Conservation (phyloP, 164 flowering plant genomes). For the Saururus chinensis region DNA sequence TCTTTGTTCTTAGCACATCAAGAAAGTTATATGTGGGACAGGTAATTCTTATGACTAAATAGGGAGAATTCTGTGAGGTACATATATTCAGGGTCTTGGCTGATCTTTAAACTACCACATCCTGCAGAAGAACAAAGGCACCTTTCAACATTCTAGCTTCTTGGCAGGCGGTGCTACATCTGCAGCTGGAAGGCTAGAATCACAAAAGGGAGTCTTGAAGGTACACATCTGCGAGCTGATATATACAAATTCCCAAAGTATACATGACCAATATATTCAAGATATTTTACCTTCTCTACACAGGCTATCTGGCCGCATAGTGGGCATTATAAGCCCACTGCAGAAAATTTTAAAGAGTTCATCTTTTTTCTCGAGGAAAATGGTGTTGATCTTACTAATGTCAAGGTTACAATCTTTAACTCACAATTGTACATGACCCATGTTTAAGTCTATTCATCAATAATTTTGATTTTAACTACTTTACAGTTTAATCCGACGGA, state of each 20-base stretch:
- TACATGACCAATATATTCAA: background rate
- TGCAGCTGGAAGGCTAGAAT: constrained; percentile 82
- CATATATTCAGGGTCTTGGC: background rate
- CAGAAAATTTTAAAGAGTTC: constrained; percentile 77
- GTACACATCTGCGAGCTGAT: constrained; percentile 18
- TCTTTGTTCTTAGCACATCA: constrained; percentile 85
- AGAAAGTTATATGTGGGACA: constrained; percentile 62
- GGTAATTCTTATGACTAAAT: constrained; percentile 2
- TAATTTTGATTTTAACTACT: background rate
- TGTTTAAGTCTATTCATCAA: background rate
- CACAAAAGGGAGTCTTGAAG: constrained; percentile 62
- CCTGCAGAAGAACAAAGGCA: constrained; percentile 61
- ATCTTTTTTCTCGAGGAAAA: constrained; percentile 54
- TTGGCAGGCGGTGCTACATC: constrained; percentile 98
- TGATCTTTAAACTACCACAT: background rate
- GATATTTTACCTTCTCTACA: background rate
- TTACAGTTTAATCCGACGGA: constrained; percentile 47
- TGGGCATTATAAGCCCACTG: constrained; percentile 93
- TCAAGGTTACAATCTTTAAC: constrained; percentile 40
- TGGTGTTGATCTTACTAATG: constrained; percentile 54
- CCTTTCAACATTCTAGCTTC: constrained; percentile 93
- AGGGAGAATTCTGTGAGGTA: background rate
- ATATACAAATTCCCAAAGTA: background rate
- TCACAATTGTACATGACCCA: background rate
- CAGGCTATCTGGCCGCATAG: constrained; percentile 99